Base-by-base conservation (phyloP, 1,284 basidiomycete species). In the Albatrellus sp. region DNA sequence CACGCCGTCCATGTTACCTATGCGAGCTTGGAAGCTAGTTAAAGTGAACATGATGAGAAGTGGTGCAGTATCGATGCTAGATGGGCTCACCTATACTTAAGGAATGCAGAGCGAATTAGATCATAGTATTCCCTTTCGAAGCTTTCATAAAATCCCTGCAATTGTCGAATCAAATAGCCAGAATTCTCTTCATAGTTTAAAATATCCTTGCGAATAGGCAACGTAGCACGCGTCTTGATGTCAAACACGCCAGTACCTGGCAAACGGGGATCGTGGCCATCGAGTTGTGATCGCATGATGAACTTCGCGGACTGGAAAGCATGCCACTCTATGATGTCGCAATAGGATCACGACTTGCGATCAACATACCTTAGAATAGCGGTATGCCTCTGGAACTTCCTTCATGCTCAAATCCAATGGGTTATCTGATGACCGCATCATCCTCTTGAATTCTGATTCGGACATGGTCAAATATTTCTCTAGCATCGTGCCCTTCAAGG, bases 1-100 rank as follows among this genome's bases (percentile, higher is more conserved):
- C 20, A 96, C 85, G 12, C 94, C 94, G 57, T 98, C 93, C 94
- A 98, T 98, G 57, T 86, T 80, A 2, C 94, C 94, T 50, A 98
- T 98, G 5, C 94, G 80, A 0, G 77, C 93, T 71, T 98, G 94
- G 68, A 98, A 89, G 54, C 87, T 89, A 48, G 12, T 16, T 14
- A 33, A 16, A 17, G 30, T 24, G 24, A 7, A 7, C 7, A 24
- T 24, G 3, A 7, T 24, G 24, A 24, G 24, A 4, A 7, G 24
- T 24, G 24, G 24, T 4, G 24, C 7, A 3, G 24, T 24, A 11
- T 2, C 4, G 6, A 40, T 31, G 20, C 19, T 48, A 32, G 37
- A 29, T 45, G 19, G 20, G 56, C 65, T 46, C 50, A 85, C 82
- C 77, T 86, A 63, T 94, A 98, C 67, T 98, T 98, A 46, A 98